Percentiles rank a stretch among this genome's conserved stretches.
These are phyloP conservation scores for Verticillium dahliae DNA, from an alignment of 2,329 filamentous ascomycete genomes.

Conservation along the genomic window DNA sequence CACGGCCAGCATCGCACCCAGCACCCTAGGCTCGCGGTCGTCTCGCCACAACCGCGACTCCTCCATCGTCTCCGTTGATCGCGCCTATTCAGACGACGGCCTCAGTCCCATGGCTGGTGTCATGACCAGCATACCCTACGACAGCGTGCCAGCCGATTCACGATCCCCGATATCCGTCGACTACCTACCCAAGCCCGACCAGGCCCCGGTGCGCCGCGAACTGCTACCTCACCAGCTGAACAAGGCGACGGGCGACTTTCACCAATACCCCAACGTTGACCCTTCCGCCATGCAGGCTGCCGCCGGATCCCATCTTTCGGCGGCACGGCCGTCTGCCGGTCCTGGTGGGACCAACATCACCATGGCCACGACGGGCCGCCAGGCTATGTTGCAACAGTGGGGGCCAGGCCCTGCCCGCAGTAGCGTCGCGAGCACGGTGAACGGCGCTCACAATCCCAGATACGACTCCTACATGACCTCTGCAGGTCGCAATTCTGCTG, in stretches of 20 bases:
- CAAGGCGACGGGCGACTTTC: constrained; percentile 70
- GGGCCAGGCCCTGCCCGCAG: constrained; percentile 41
- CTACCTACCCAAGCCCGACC: constrained; percentile 62
- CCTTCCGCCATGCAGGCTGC: constrained; percentile 40
- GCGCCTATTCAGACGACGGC: constrained; percentile 57
- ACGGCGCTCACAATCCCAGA: constrained; percentile 47
- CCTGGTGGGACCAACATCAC: constrained; percentile 55
- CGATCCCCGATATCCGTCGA: constrained; percentile 68
- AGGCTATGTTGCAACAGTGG: constrained; percentile 75
- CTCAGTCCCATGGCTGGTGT: constrained; percentile 73
- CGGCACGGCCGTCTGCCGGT: constrained; percentile 49
- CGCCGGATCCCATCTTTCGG: constrained; percentile 50
- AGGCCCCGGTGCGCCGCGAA: constrained; percentile 58
- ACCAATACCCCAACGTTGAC: constrained; percentile 79
- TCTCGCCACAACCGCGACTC: constrained; percentile 75
- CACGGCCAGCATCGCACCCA: constrained; percentile 51
- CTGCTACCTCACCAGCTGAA: constrained; percentile 79
- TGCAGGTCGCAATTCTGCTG: constrained; percentile 50
- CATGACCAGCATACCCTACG: constrained; percentile 84
- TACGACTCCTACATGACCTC: constrained; percentile 58
- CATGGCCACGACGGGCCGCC: constrained; percentile 65
- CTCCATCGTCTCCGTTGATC: constrained; percentile 65
- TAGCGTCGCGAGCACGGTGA: constrained; percentile 44
- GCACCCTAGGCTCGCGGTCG: constrained; percentile 57
- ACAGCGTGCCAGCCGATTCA: constrained; percentile 57